Base-by-base conservation (phyloP, 202 grass and related monocot species). In the Schoenoplectus tabernaemontani region DNA sequence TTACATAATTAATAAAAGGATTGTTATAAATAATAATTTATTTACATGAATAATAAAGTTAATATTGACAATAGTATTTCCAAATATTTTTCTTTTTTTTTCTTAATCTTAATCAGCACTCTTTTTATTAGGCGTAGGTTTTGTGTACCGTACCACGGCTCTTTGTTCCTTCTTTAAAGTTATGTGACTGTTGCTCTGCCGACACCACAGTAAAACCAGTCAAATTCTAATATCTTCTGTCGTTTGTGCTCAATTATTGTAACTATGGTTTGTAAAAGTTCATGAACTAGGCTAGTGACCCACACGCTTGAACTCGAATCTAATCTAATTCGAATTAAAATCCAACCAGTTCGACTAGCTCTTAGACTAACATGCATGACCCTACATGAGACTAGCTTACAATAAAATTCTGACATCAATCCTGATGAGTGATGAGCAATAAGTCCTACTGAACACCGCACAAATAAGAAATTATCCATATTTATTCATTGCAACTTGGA, bases 101-200 rank as follows among this genome's bases (percentile, higher is more conserved):
- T n/a, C n/a, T n/a, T n/a, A n/a, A n/a, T n/a, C n/a, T n/a, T n/a
- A n/a, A n/a, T n/a, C n/a, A n/a, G n/a, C n/a, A n/a, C n/a, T n/a
- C n/a, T n/a, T n/a, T n/a, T n/a, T n/a, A n/a, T n/a, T n/a, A n/a
- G n/a, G n/a, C n/a, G n/a, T n/a, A n/a, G n/a, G n/a, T n/a, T 71
- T 71, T 46, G 41, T 28, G 19, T 26, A 47, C 67, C 67, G 67
- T 72, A 72, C 67, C 42, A 72, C 67, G 67, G 67, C 23, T 30
- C 66, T n/a, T 38, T 47, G 66, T 70, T 20, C 39, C 66, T 70
- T 46, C 66, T 43, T 70, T 26, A 70, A 70, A 70, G 20, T 3
- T 46, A 4, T 28, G 19, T 59, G 47, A 50, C 50, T 60, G 24
- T 60, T 4, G 8, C 41, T 30, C 42, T 72, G 68, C 68, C 68